phyloP scores from a whole-genome alignment of 768 basidiomycete genomes.

The Leccinum disarticulatum region DNA sequence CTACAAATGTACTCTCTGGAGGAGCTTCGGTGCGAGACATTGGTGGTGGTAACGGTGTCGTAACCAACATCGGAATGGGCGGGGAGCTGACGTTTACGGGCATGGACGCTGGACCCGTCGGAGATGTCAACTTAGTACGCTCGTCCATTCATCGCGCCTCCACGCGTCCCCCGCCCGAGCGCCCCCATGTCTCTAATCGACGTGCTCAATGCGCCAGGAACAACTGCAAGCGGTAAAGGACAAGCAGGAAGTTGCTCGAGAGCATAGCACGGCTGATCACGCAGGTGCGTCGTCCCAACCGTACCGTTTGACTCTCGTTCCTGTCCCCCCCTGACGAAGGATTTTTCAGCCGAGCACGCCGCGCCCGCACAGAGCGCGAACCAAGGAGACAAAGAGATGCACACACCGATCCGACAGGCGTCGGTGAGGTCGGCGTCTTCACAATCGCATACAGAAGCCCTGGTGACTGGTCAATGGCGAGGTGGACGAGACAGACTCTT shows the following conservation, averaged over 20 bases:
- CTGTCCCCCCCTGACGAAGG: not conserved
- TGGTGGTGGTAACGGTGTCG: not conserved
- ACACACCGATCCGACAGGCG: not conserved
- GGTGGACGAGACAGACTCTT: slow-evolving; percentile 17
- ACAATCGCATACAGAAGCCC: not conserved
- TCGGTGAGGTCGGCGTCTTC: not conserved
- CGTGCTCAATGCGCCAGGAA: slow-evolving; percentile 20
- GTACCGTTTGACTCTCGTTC: not conserved
- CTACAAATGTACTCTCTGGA: slow-evolving; percentile 5
- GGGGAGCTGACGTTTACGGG: slow-evolving; percentile 7
- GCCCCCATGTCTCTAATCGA: slow-evolving; percentile 22
- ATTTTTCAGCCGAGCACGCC: not conserved
- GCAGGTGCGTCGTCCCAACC: no score
- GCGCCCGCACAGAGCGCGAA: not conserved
- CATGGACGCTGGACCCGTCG: slow-evolving; percentile 5
- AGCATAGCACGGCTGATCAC: not conserved
- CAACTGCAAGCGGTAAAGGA: not conserved
- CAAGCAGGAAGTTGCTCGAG: not conserved
- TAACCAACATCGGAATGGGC: slow-evolving; percentile 1
- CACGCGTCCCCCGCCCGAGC: slow-evolving; percentile 17
- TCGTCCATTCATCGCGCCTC: slow-evolving; percentile 22
- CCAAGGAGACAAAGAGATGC: not conserved
- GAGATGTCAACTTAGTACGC: slow-evolving; percentile 4
- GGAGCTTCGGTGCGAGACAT: not conserved
- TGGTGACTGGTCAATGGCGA: not conserved